These are phyloP conservation scores for Pseudocercospora fijiensis DNA, from an alignment of 2,329 filamentous ascomycete species.

Conservation along the genomic window DNA sequence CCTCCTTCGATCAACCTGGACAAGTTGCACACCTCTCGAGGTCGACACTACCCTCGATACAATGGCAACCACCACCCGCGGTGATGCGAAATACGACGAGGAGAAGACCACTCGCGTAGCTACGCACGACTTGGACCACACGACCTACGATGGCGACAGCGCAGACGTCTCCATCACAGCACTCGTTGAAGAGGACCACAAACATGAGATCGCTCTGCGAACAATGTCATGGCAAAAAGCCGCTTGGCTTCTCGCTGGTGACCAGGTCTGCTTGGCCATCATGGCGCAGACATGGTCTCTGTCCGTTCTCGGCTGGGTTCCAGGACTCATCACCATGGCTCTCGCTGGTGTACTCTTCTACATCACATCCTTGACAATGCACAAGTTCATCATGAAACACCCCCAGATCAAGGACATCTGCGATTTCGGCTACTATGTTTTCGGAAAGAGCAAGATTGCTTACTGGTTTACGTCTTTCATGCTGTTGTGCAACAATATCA, in stretches of 20 bases:
- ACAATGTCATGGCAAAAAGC: slow-evolving; percentile 56
- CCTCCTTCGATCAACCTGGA: background rate
- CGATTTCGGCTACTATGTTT: slow-evolving; percentile 52
- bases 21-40: background rate
- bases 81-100: slow-evolving; percentile 4
- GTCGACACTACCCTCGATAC: background rate
- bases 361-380: slow-evolving; percentile 54
- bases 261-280: slow-evolving; percentile 54
- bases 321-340: slow-evolving; percentile 51
- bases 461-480: slow-evolving; percentile 50
- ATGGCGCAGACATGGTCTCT: slow-evolving; percentile 55
- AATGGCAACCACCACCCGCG: background rate
- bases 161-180: slow-evolving; percentile 29
- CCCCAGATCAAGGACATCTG: slow-evolving; percentile 53
- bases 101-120: slow-evolving; percentile 10
- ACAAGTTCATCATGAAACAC: slow-evolving; percentile 55
- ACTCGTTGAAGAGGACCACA: slow-evolving; percentile 41
- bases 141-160: slow-evolving; percentile 22
- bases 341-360: slow-evolving; percentile 49
- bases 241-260: slow-evolving; percentile 49
- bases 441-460: slow-evolving; percentile 46
- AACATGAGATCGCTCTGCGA: slow-evolving; percentile 54
- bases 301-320: slow-evolving; percentile 50
- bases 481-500: slow-evolving; percentile 54
- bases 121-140: slow-evolving; percentile 6